A percentile compares a stretch with the other conserved stretches of the same genome.
phyloP scores from a whole-genome alignment of 1,284 basidiomycete species.

The Leccinum ponderosum region DNA sequence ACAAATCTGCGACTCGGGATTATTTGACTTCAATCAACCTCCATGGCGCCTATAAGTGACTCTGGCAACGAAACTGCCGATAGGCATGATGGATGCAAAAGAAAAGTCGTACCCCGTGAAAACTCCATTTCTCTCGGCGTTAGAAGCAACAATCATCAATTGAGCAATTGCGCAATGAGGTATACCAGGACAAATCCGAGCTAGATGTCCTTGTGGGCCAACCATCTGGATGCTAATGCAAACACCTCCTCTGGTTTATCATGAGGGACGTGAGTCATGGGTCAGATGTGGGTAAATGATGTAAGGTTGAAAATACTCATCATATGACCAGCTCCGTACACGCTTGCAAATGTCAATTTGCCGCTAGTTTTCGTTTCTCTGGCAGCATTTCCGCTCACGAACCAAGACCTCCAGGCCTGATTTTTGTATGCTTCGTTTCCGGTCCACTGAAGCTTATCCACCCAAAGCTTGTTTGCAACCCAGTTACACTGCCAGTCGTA shows the following conservation, averaged over 20 bases:
- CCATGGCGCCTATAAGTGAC: background rate
- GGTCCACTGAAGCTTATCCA: too few species aligned
- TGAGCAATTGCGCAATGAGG: background rate
- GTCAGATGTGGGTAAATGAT: slow-evolving; percentile 12
- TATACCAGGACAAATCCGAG: background rate
- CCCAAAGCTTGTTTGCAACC: too few species aligned
- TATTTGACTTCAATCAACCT: background rate
- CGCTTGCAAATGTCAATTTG: slow-evolving; percentile 66
- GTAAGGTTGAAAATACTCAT: slow-evolving; percentile 43
- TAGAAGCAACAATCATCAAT: background rate
- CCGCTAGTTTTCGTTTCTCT: slow-evolving; percentile 65
- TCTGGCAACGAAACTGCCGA: background rate
- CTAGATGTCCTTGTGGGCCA: slow-evolving; percentile 45
- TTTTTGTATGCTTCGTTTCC: slow-evolving; percentile 23
- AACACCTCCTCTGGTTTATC: slow-evolving; percentile 65
- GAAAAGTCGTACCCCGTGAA: background rate
- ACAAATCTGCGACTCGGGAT: background rate
- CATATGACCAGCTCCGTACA: slow-evolving; percentile 71
- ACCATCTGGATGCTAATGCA: slow-evolving; percentile 60
- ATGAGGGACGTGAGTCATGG: slow-evolving; percentile 52
- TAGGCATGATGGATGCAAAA: background rate
- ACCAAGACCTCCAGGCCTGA: slow-evolving; percentile 60
- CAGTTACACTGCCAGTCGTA: too few species aligned
- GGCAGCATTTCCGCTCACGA: slow-evolving; percentile 49
- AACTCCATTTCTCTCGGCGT: background rate